Percentiles rank a stretch among this genome's conserved stretches.
phyloP scores from a whole-genome alignment of 139 green algal genomes.

The Chlorella ohadii region DNA sequence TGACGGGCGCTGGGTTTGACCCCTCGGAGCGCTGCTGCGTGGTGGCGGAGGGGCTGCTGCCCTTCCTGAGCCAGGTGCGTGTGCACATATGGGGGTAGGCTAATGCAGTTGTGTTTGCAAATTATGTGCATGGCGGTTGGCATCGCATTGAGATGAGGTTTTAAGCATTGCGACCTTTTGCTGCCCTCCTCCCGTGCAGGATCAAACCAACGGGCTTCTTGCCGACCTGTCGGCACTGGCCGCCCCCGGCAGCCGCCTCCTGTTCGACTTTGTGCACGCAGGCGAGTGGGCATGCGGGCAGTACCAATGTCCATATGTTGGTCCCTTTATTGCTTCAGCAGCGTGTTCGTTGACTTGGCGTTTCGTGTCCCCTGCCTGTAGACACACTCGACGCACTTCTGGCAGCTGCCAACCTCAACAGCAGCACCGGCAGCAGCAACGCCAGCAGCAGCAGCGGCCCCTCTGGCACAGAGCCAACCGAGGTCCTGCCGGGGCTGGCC shows the following conservation, averaged over 20 bases:
- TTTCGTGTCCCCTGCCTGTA: not conserved
- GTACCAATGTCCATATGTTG: no score
- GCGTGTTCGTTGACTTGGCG: no score
- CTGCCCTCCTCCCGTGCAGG: not conserved
- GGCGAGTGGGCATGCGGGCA: not conserved
- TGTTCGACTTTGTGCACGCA: slow-evolving; percentile 35
- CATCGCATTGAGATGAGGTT: no score
- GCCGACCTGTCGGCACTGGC: slow-evolving; percentile 20
- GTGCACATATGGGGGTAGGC: not conserved
- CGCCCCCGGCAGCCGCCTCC: slow-evolving; percentile 15
- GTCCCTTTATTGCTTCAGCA: no score
- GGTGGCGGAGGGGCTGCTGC: slow-evolving; percentile 23
- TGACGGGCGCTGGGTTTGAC: slow-evolving; percentile 14
- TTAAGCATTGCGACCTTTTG: no score
- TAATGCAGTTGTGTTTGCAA: no score
- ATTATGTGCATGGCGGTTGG: no score
- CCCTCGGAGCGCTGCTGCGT: slow-evolving; percentile 7
- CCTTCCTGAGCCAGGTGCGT: slow-evolving; percentile 8
- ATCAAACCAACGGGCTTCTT: not conserved
- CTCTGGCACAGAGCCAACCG: not conserved
- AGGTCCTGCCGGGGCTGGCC: not conserved
- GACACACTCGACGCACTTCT: slow-evolving; percentile 4
- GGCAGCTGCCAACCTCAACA: no score
- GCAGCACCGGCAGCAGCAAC: no score
- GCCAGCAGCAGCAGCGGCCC: no score